A percentile compares a stretch with the other conserved stretches of the same genome.
phyloP scores from a whole-genome alignment of 2,329 filamentous ascomycete species.

The Cephalotrichum gorgonifer region DNA sequence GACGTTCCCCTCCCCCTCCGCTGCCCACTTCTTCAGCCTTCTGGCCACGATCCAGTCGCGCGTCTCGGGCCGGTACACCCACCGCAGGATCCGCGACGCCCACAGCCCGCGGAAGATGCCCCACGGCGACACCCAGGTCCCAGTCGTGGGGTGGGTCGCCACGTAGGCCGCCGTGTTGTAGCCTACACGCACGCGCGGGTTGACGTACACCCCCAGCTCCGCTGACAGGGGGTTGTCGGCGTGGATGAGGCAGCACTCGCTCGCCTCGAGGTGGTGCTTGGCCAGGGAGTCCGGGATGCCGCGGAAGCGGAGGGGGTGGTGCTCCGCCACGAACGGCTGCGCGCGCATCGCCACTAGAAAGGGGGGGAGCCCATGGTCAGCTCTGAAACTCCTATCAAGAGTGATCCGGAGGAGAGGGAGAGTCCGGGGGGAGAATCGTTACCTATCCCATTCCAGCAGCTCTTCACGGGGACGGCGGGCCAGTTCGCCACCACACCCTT shows the following conservation, averaged over 20 bases:
- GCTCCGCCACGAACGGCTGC: constrained; percentile 38
- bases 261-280: constrained; percentile 56
- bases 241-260: constrained; percentile 70
- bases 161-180: constrained; percentile 47
- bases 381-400: too few species aligned
- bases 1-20: constrained; percentile 19
- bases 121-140: constrained; percentile 34
- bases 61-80: constrained; percentile 18
- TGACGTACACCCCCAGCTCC: constrained; percentile 51
- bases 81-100: constrained; percentile 43
- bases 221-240: constrained; percentile 53
- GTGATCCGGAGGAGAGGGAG: not conserved
- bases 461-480: constrained; percentile 32
- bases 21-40: constrained; percentile 28
- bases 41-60: constrained; percentile 21
- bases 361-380: too few species aligned
- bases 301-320: constrained; percentile 47
- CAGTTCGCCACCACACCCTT: constrained; percentile 38
- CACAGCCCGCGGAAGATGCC: constrained; percentile 45
- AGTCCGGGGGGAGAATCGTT: not conserved
- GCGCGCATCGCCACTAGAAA: constrained; percentile 39
- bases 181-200: constrained; percentile 58
- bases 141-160: constrained; percentile 27
- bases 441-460: constrained; percentile 36
- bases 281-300: constrained; percentile 54